Evolutionary conservation across 2,329 filamentous ascomycete genomes (phyloP).

Genomic region (Aspergillus ibericus): DNA sequence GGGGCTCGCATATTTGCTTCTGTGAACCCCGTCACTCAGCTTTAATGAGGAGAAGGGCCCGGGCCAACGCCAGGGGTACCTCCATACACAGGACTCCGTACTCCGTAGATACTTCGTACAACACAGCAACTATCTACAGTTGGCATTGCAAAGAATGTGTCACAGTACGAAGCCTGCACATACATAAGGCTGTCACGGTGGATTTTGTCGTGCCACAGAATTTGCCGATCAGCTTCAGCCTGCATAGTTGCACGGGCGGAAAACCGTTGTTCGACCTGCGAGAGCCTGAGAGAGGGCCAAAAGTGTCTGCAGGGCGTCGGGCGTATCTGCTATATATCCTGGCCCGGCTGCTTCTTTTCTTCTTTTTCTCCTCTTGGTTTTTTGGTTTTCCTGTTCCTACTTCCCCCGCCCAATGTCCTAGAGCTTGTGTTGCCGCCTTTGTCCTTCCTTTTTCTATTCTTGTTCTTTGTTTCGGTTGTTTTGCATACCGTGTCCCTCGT

Average conservation of each 20-base stretch:
- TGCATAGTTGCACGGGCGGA: background rate
- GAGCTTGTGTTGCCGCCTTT: slow-evolving; percentile 20
- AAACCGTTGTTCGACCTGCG: slow-evolving; percentile 1
- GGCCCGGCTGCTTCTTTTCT: background rate
- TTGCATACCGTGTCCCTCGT: slow-evolving; percentile 12
- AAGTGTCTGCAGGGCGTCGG: too few species aligned
- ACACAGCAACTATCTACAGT: background rate
- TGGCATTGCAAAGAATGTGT: too few species aligned
- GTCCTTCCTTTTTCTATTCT: slow-evolving; percentile 18
- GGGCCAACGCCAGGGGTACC: too few species aligned
- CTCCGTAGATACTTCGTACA: too few species aligned
- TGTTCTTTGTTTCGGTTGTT: slow-evolving; percentile 14
- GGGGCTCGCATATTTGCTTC: too few species aligned
- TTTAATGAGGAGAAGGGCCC: too few species aligned
- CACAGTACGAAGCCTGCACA: background rate
- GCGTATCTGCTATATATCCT: too few species aligned
- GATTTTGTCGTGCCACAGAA: background rate
- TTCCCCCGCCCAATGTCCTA: slow-evolving; percentile 29
- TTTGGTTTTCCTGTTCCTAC: too few species aligned
- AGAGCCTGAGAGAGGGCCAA: too few species aligned
- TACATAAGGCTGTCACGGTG: background rate
- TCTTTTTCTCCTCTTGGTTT: slow-evolving; percentile 1
- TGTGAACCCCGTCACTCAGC: too few species aligned
- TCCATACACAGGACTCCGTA: too few species aligned
- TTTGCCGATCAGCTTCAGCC: background rate